phyloP scores from a whole-genome alignment of 108 stramenopile genomes.

The Seminavis robusta region DNA sequence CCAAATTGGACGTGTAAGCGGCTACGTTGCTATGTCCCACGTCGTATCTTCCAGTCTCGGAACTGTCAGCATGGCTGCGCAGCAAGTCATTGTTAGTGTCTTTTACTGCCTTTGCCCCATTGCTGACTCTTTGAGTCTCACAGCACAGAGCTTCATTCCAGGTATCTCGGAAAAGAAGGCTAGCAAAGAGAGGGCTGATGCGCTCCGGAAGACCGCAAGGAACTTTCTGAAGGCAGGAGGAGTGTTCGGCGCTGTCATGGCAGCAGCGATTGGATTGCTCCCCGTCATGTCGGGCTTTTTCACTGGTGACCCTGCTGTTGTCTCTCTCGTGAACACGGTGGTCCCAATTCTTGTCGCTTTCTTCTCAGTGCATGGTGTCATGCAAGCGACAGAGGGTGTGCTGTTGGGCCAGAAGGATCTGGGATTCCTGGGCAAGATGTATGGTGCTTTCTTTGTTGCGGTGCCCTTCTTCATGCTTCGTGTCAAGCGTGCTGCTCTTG shows the following conservation, averaged over 20 bases:
- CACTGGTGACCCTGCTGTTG: slow-evolving; percentile 69
- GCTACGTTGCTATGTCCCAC: slow-evolving; percentile 82
- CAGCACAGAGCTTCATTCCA: slow-evolving; percentile 80
- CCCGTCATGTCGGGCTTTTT: slow-evolving; percentile 63
- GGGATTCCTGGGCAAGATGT: slow-evolving; percentile 63
- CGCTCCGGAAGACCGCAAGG: slow-evolving; percentile 40
- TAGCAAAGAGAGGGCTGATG: slow-evolving; percentile 40
- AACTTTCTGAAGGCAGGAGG: slow-evolving; percentile 73
- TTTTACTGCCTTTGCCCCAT: slow-evolving; percentile 78
- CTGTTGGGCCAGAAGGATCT: slow-evolving; percentile 82
- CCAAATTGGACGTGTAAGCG: slow-evolving; percentile 69
- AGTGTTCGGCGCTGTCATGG: slow-evolving; percentile 56
- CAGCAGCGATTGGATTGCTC: slow-evolving; percentile 45
- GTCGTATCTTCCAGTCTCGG: slow-evolving; percentile 70
- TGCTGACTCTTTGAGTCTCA: slow-evolving; percentile 69
- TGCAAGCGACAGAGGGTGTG: slow-evolving; percentile 80
- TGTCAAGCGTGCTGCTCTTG: slow-evolving; percentile 56
- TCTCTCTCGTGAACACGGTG: slow-evolving; percentile 50
- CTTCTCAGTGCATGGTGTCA: slow-evolving; percentile 61
- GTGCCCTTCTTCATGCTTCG: slow-evolving; percentile 77
- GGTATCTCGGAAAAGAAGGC: slow-evolving; percentile 26
- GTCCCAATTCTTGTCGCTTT: slow-evolving; percentile 56
- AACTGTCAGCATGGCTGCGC: slow-evolving; percentile 73
- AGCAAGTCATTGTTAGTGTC: slow-evolving; percentile 73
- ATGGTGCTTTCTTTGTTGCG: slow-evolving; percentile 58